A percentile compares a stretch with the other conserved stretches of the same genome.
These are phyloP conservation scores for Pestalotiopsis sp. DNA, from an alignment of 2,329 filamentous ascomycete genomes.

Conservation along the genomic window DNA sequence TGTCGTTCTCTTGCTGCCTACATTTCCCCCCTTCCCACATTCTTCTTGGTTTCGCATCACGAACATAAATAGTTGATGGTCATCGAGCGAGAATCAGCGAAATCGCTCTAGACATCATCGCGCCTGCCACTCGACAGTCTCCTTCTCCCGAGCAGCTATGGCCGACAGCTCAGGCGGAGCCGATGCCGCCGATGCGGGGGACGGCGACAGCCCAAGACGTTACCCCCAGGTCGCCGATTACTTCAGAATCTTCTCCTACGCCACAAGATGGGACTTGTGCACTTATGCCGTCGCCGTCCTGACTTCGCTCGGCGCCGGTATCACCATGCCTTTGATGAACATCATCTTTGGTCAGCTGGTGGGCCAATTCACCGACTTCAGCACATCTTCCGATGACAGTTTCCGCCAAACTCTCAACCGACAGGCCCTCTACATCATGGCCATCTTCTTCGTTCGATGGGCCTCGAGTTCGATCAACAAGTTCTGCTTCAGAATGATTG, in stretches of 20 bases:
- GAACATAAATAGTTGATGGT: too few relatives aligned
- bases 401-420: constrained; percentile 43
- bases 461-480: constrained; percentile 60
- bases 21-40: too few relatives aligned
- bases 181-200: not conserved
- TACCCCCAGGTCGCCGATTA: constrained; percentile 12
- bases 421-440: constrained; percentile 65
- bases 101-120: too few relatives aligned
- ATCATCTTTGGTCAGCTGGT: constrained; percentile 54
- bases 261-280: constrained; percentile 48
- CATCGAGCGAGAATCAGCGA: too few relatives aligned
- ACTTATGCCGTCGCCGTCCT: constrained; percentile 44
- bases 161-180: not conserved
- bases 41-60: too few relatives aligned
- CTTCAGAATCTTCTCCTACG: constrained; percentile 47
- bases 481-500: constrained; percentile 60
- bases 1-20: too few relatives aligned
- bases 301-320: constrained; percentile 25
- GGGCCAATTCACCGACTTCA: constrained; percentile 45
- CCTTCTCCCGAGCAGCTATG: not conserved
- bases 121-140: not conserved
- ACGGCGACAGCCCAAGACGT: not conserved
- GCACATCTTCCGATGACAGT: constrained; percentile 26
- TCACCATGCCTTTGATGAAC: constrained; percentile 58
- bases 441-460: constrained; percentile 68